Conservation (phyloP, 805 yeast species). For the Saturnispora mendoncae region DNA sequence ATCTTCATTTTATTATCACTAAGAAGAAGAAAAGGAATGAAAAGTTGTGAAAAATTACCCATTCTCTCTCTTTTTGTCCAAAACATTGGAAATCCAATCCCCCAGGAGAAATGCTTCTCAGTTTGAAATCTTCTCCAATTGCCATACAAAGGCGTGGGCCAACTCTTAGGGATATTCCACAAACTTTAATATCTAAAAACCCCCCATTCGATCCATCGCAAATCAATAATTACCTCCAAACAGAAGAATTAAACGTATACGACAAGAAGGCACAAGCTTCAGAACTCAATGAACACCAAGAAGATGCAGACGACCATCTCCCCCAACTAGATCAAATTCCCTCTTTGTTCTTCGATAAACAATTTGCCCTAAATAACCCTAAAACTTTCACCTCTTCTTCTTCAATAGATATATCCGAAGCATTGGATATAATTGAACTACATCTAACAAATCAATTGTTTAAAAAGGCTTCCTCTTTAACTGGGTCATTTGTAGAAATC, state of each 20-base stretch:
- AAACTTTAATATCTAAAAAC: constrained; percentile 51
- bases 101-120: constrained; percentile 20
- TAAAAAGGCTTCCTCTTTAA: constrained; percentile 74
- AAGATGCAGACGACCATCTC: constrained; percentile 17
- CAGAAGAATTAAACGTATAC: constrained; percentile 37
- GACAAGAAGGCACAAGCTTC: constrained; percentile 33
- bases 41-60: too few species aligned
- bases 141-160: constrained; percentile 53
- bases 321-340: constrained; percentile 49
- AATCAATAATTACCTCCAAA: constrained; percentile 36
- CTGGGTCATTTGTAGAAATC: constrained; percentile 74
- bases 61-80: too few species aligned
- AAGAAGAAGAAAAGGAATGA: too few species aligned
- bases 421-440: constrained; percentile 77
- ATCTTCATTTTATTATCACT: too few species aligned
- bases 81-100: too few species aligned
- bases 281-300: constrained; percentile 19
- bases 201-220: constrained; percentile 36
- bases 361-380: constrained; percentile 83
- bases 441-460: constrained; percentile 77
- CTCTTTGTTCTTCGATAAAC: constrained; percentile 50
- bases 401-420: constrained; percentile 66
- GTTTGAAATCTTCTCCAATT: constrained; percentile 29
- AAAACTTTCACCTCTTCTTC: constrained; percentile 70
- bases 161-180: constrained; percentile 76